Base-by-base conservation (phyloP, 257 asterid species). In the Nicotiana attenuata region DNA sequence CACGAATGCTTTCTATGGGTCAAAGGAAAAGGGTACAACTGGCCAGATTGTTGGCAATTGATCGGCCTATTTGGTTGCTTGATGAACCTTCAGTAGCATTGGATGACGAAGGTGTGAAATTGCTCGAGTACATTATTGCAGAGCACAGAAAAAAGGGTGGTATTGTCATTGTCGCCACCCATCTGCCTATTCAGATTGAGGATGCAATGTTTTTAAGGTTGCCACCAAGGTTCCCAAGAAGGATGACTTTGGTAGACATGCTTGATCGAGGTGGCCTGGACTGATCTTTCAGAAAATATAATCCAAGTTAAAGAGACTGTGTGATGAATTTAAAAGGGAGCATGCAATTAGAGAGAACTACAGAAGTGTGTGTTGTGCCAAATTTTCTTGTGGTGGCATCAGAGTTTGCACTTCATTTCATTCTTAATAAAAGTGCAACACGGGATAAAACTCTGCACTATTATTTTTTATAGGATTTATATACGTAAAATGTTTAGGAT, bases 31-130 rank as follows among this genome's bases (percentile, higher is more conserved):
- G 97, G 86, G 77, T 94, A 85, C 97, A 93, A 81, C 93, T 94
- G 7, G 97, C 97, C 0, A 88, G 98, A 86, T 57, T 94, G 20
- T 83, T 94, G 86, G 97, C 98, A 6, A 91, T 94, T 20, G 98
- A 93, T 82, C 86, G 97, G 66, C 97, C 93, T 0, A 94, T 93
- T 82, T 94, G 98, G 98, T 82, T 93, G 89, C 94, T 94, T 2
- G 98, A 94, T 81, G 98, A 93, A 84, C 98, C 97, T 65, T 92
- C 97, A 0, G 98, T 94, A 47, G 97, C 98, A 10, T 78, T 94
- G 86, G 98, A 93, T 55, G 89, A 66, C 5, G 98, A 93, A 7
- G 98, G 98, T 50, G 91, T 92, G 83, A 87, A 87, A 80, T 26
- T 94, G 60, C 91, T 94, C 1, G 97, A 92, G 83, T 86, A 84